Base-by-base conservation (phyloP, 148 eudicot genomes). In the Camellia sinensis region DNA sequence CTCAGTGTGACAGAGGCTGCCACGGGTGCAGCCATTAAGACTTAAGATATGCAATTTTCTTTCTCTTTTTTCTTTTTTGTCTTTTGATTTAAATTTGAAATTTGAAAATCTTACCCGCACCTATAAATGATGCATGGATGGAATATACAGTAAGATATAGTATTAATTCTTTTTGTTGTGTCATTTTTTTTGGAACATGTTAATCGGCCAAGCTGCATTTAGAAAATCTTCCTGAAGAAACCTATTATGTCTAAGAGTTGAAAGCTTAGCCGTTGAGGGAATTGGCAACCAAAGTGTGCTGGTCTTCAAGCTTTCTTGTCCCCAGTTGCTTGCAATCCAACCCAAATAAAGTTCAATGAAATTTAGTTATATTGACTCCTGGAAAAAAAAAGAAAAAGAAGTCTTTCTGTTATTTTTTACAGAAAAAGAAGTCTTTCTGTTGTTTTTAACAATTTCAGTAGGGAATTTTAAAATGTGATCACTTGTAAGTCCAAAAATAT, bases 21-120 rank as follows among this genome's bases (percentile, higher is more conserved):
- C 74, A 70, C 46, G 56, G 56, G 46, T 70, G 73, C 73, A 70
- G 13, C 56, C 73, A 10, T 46, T n/a, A 9, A 70, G 56, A 70
- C 56, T 45, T 43, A 48, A 3, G 3, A 15, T 50, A 59, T 10
- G 4, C n/a, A 13, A 14, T 67, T 67, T 67, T 15, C 14, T 4
- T 40, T 37, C 5, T 44, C 43, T 44, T 67, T 0, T 73, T 54
- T 37, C 5, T 6, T 54, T 37, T 8, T 1, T 1, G 2, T 2
- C 2, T 3, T 59, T 18, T n/a, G n/a, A n/a, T n/a, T n/a, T n/a
- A n/a, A n/a, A n/a, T n/a, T n/a, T n/a, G n/a, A n/a, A n/a, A n/a
- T n/a, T n/a, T n/a, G n/a, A n/a, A n/a, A n/a, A n/a, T n/a, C n/a
- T 2, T 46, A 43, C 17, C 70, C 4, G 4, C 29, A 66, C 29